Evolutionary conservation across 192 early-diverging fungal genomes (phyloP), one percentile per base, ranked within the genome.

Genomic region (Coemansia sp.): DNA sequence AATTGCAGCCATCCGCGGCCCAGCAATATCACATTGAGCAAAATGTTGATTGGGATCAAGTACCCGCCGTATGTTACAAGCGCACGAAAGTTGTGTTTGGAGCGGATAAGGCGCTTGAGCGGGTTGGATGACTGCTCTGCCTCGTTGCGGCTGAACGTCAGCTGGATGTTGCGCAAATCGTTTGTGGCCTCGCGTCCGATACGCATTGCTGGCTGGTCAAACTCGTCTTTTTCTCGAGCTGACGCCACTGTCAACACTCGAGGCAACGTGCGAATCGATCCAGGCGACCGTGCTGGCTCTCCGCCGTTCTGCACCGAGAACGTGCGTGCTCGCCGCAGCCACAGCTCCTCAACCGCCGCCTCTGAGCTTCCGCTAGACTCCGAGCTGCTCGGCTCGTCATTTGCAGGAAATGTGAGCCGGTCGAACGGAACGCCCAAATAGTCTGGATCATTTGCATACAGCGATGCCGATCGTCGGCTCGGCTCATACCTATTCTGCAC

Each of bases 61-160:
- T 81, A 81, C 8, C 79, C 79, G 32, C 70, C 79, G 25, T 76
- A 81, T 4, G 79, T 70, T 25, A 81, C 79, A 59, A 81, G 32
- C 9, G 70, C 74, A 19, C 79, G 79, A 45, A 70, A 81, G 79
- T 81, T 81, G 74, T 81, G 74, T 37, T 62, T 66, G 12, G 79
- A 81, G 37, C 68, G 64, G 23, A 81, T 59, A 10, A 75, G 70
- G 32, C 69, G 69, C 57, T 66, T 71, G 15, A 81, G 63, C 51
- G 72, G 77, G 37, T 74, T 4, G 48, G 19, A 8, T 17, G 23
- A 0, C 41, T 43, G 6, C 32, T 43, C 15, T 14, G 37, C 23
- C 4, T 52, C 35, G 1, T 55, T 64, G 47, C 53, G 39, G 43
- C 69, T 71, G 38, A 74, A 80, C 24, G 77, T 80, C 58, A 74